Percentiles rank a stretch among this genome's conserved stretches.
phyloP scores from a whole-genome alignment of 108 stramenopile species.

The Stephanodiscus minutulus region DNA sequence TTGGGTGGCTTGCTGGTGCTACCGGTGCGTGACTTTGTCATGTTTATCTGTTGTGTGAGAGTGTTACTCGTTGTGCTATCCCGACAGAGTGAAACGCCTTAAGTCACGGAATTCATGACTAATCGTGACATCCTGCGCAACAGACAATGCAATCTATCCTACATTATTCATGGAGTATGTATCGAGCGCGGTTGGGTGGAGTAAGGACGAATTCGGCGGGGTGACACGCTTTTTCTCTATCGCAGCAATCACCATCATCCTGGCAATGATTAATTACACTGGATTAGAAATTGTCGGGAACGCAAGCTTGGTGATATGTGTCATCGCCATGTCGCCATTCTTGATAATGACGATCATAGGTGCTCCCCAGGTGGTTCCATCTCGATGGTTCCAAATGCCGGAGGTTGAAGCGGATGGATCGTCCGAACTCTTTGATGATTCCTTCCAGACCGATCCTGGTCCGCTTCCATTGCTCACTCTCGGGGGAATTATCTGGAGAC shows the following conservation, averaged over 20 bases:
- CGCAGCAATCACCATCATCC: constrained; percentile 51
- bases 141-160: constrained; percentile 46
- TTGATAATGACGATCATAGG: constrained; percentile 79
- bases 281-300: constrained; percentile 89
- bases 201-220: constrained; percentile 18
- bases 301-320: constrained; percentile 75
- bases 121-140: constrained; percentile 7
- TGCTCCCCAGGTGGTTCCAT: constrained; percentile 67
- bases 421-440: constrained; percentile 52
- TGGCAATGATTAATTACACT: constrained; percentile 86
- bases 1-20: constrained; percentile 89
- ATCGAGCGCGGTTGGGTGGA: constrained; percentile 19
- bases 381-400: constrained; percentile 81
- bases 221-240: constrained; percentile 35
- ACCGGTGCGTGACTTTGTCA: constrained; percentile 33
- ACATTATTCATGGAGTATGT: constrained; percentile 38
- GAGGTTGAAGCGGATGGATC: constrained; percentile 28
- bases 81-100: background rate
- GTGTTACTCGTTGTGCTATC: background rate
- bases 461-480: constrained; percentile 43
- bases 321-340: constrained; percentile 92
- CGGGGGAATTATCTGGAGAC: constrained; percentile 85
- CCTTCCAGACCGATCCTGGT: constrained; percentile 45
- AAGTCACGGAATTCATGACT: background rate
- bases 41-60: background rate